Evolutionary conservation across 306 rosid genomes (phyloP).

Genomic region (Spatholobus suberectus): DNA sequence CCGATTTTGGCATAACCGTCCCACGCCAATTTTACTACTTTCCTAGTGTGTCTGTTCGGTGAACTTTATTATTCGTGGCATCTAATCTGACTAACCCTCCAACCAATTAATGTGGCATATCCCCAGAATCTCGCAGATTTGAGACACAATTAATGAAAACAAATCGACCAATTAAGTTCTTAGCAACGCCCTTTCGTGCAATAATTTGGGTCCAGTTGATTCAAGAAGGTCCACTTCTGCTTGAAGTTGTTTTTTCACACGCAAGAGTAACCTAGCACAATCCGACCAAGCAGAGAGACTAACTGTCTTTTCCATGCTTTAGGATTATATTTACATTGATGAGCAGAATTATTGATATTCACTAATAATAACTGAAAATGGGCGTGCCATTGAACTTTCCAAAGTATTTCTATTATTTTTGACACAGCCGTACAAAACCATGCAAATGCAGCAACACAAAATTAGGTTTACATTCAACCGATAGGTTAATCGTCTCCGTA

Average conservation of each 20-base stretch:
- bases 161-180: constrained; percentile 3
- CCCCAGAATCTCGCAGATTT: constrained; percentile 52
- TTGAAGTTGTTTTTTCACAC: neutral
- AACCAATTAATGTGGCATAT: constrained; percentile 45
- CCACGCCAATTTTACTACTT: too few relatives aligned
- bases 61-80: constrained; percentile 34
- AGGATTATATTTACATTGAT: neutral
- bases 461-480: neutral
- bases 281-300: neutral
- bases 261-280: constrained; percentile 13
- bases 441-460: neutral
- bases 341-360: neutral
- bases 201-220: neutral
- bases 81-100: constrained; percentile 41
- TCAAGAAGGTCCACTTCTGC: neutral
- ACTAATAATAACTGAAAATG: neutral
- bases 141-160: neutral
- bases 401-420: neutral
- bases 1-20: too few relatives aligned
- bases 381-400: neutral
- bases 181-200: too few relatives aligned
- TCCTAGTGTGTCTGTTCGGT: constrained; percentile 34
- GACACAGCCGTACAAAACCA: neutral
- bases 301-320: constrained; percentile 11
- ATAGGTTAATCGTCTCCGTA: too few relatives aligned